phyloP scores from a whole-genome alignment of 805 yeast species.

The Starmerella ratchasimensis region DNA sequence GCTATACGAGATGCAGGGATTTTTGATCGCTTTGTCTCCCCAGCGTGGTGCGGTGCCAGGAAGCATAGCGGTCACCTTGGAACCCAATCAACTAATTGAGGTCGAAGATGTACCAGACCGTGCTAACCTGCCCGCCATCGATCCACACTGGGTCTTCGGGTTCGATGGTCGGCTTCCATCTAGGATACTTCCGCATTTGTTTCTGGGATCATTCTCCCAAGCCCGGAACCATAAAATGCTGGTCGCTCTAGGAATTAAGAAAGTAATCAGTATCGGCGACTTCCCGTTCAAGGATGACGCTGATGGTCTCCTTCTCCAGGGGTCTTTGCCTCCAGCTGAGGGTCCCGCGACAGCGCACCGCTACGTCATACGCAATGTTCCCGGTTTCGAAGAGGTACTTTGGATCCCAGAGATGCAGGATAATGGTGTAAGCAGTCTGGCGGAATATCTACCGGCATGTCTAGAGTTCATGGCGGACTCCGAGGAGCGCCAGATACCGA shows the following conservation, averaged over 20 bases:
- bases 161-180: slow-evolving; percentile 69
- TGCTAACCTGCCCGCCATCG: background rate
- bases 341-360: no score
- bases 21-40: background rate
- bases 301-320: slow-evolving; percentile 3
- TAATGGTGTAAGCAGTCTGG: slow-evolving; percentile 75
- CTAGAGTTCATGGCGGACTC: slow-evolving; percentile 47
- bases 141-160: slow-evolving; percentile 1
- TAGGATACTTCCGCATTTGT: slow-evolving; percentile 64
- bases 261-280: slow-evolving; percentile 72
- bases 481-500: slow-evolving; percentile 22
- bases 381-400: no score
- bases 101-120: no score
- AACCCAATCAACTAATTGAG: no score
- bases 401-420: slow-evolving; percentile 66
- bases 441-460: slow-evolving; percentile 47
- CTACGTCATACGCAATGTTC: no score
- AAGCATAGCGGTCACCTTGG: background rate
- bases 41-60: background rate
- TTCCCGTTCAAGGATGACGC: slow-evolving; percentile 21
- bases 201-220: slow-evolving; percentile 71
- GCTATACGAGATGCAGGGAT: background rate
- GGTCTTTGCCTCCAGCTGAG: no score
- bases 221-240: slow-evolving; percentile 60
- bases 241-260: slow-evolving; percentile 48